Conservation (phyloP, 2,329 filamentous ascomycete species). For the Cercospora canescens region DNA sequence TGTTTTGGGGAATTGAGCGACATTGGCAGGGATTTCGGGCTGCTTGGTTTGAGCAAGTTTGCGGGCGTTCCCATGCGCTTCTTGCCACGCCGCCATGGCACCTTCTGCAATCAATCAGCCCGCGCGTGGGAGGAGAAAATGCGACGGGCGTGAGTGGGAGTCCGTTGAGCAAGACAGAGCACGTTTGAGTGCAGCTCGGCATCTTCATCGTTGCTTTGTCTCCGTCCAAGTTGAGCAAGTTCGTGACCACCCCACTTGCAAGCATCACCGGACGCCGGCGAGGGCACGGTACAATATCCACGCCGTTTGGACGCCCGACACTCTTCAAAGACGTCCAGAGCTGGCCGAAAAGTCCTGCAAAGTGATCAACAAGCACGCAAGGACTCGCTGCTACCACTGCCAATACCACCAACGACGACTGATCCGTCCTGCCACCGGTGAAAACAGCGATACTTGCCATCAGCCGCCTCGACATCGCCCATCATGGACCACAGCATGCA, state of each 20-base stretch:
- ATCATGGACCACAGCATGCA: slow-evolving; percentile 9
- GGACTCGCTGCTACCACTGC: neutral
- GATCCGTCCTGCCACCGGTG: neutral
- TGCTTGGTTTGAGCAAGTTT: slow-evolving; percentile 15
- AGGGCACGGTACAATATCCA: neutral
- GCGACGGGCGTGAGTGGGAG: too few species aligned
- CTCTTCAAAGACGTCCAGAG: neutral
- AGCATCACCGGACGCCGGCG: neutral
- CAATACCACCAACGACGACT: neutral
- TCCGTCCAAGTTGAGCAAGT: slow-evolving; percentile 2
- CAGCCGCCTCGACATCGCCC: neutral
- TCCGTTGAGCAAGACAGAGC: slow-evolving; percentile 8
- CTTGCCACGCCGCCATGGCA: neutral
- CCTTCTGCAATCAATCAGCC: neutral
- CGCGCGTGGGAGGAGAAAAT: neutral
- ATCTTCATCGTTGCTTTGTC: neutral
- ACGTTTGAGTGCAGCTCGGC: slow-evolving; percentile 10
- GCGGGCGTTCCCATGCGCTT: neutral
- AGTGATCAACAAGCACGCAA: neutral
- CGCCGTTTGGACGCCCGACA: neutral
- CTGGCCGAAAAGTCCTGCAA: neutral
- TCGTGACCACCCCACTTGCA: neutral
- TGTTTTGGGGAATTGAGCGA: slow-evolving; percentile 1
- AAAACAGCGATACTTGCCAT: neutral
- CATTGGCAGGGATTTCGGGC: neutral